phyloP scores from a whole-genome alignment of 2,329 filamentous ascomycete species.

The Juglanconis oblonga region DNA sequence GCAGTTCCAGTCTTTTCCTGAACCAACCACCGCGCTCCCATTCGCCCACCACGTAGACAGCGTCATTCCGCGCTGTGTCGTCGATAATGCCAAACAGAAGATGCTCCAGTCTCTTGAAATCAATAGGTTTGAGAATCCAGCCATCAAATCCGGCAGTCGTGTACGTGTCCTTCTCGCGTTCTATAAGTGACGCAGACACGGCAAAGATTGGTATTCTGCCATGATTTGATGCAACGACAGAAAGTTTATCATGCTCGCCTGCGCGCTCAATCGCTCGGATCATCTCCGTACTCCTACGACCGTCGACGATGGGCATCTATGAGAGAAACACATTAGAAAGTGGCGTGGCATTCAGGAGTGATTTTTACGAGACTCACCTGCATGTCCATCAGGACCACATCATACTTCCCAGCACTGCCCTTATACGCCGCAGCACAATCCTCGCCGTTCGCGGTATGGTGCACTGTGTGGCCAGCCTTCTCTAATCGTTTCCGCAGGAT shows the following conservation, averaged over 20 bases:
- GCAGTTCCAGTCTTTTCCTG: constrained; percentile 15
- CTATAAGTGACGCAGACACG: constrained; percentile 78
- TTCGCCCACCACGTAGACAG: constrained; percentile 65
- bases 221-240: constrained; percentile 56
- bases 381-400: constrained; percentile 89
- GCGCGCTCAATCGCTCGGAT: constrained; percentile 71
- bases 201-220: constrained; percentile 78
- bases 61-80: constrained; percentile 52
- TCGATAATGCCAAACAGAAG: constrained; percentile 70
- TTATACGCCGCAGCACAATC: constrained; percentile 73
- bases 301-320: constrained; percentile 91
- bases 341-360: not conserved
- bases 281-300: constrained; percentile 76
- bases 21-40: constrained; percentile 94
- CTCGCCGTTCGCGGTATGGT: constrained; percentile 76
- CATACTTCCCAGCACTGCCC: constrained; percentile 61
- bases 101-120: constrained; percentile 70
- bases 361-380: constrained; percentile 56
- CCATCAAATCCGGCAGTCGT: constrained; percentile 80
- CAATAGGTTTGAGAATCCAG: constrained; percentile 87
- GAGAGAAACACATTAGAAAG: constrained; percentile 1
- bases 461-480: constrained; percentile 69
- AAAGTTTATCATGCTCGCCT: constrained; percentile 46
- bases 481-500: constrained; percentile 78
- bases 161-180: constrained; percentile 66